Evolutionary conservation across 2,329 filamentous ascomycete genomes (phyloP).

Genomic region (Fusarium sp.): DNA sequence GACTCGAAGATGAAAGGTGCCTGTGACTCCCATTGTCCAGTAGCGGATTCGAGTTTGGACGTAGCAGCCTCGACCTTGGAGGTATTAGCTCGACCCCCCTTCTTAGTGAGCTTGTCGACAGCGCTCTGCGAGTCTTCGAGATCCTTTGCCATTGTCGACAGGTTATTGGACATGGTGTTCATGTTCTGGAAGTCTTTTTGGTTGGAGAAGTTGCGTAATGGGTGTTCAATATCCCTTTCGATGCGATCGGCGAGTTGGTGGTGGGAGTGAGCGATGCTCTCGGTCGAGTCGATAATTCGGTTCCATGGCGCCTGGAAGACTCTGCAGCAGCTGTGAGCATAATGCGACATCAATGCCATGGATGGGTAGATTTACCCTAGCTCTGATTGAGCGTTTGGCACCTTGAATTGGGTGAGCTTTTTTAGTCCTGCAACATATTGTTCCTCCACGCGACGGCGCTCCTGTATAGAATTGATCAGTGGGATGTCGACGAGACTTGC

Average conservation of each 20-base stretch:
- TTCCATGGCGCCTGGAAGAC: conserved; percentile 93
- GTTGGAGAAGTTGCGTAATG: conserved; percentile 79
- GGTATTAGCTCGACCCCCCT: conserved; percentile 79
- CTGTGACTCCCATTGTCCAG: conserved; percentile 90
- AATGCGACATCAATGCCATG: neutral
- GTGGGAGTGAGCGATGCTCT: conserved; percentile 85
- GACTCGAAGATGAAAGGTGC: conserved; percentile 95
- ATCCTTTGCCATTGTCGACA: conserved; percentile 83
- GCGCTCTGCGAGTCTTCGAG: conserved; percentile 86
- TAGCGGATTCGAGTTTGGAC: conserved; percentile 79
- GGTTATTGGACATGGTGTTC: conserved; percentile 82
- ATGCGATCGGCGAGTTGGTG: conserved; percentile 82
- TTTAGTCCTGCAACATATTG: conserved; percentile 87
- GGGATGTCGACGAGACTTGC: neutral
- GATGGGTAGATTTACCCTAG: conserved; percentile 75
- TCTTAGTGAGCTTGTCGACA: conserved; percentile 83
- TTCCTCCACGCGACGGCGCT: conserved; percentile 92
- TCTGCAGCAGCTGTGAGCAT: conserved; percentile 60
- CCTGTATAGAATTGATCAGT: conserved; percentile 63
- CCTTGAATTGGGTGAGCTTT: conserved; percentile 79
- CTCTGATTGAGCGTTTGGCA: conserved; percentile 80
- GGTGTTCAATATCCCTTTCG: conserved; percentile 86
- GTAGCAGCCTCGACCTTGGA: conserved; percentile 81
- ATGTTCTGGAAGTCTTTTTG: conserved; percentile 85
- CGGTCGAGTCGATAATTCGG: conserved; percentile 82